Evolutionary conservation across 352 stramenopile species (phyloP).

Genomic region (Aphanomyces cochlioides): DNA sequence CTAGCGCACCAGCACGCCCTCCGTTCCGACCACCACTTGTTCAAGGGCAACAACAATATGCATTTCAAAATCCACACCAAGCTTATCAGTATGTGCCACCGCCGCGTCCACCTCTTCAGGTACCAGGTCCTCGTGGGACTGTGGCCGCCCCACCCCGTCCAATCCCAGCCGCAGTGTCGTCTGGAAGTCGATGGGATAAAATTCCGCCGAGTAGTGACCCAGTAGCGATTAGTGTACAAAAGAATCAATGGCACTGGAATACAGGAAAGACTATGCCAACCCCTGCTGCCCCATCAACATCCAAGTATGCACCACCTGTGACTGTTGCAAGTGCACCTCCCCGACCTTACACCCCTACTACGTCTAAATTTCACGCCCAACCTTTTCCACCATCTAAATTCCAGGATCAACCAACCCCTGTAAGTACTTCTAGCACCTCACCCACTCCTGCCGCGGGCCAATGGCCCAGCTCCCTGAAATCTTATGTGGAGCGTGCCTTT

Average conservation of each 20-base stretch:
- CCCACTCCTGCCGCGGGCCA: conserved; percentile 40
- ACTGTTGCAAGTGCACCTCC: conserved; percentile 43
- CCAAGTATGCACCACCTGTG: conserved; percentile 41
- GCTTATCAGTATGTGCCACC: conserved; percentile 5
- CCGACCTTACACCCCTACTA: conserved; percentile 18
- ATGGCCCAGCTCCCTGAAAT: conserved; percentile 76
- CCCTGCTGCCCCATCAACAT: conserved; percentile 17
- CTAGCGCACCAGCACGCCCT: conserved; percentile 25
- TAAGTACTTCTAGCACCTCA: conserved; percentile 21
- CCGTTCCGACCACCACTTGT: neutral
- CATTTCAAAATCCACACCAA: conserved; percentile 1
- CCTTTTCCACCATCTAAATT: conserved; percentile 31
- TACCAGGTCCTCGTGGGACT: conserved; percentile 25
- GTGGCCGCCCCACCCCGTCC: conserved; percentile 19
- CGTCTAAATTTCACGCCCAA: conserved; percentile 29
- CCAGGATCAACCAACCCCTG: conserved; percentile 6
- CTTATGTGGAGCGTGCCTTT: conserved; percentile 86
- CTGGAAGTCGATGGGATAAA: conserved; percentile 22
- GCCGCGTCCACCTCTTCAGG: conserved; percentile 41
- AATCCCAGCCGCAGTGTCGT: conserved; percentile 7
- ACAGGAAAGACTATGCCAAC: conserved; percentile 39
- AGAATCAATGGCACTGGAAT: conserved; percentile 65
- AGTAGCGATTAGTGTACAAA: conserved; percentile 29
- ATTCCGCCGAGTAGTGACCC: conserved; percentile 24
- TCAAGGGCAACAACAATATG: neutral